These are phyloP conservation scores for Colletotrichum orbiculare DNA, from an alignment of 2,329 filamentous ascomycete genomes.

Conservation along the genomic window DNA sequence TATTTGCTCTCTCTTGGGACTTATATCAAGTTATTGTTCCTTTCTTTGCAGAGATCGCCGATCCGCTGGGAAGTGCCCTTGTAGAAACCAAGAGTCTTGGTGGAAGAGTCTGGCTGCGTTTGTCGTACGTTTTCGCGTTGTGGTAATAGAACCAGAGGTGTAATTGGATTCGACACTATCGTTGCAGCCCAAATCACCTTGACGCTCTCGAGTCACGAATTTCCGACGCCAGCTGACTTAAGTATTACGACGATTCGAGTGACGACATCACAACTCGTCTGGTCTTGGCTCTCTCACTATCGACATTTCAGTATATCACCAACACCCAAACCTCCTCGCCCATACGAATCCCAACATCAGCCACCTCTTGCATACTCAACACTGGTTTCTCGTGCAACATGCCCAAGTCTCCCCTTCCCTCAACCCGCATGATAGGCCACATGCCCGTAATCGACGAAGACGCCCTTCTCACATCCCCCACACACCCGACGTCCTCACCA, in stretches of 20 bases:
- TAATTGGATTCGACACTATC: not conserved
- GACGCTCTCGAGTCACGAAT: not conserved
- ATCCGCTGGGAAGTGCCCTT: not conserved
- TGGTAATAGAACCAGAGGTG: not conserved
- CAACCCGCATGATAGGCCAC: slow-evolving; percentile 41
- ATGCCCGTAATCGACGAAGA: slow-evolving; percentile 54
- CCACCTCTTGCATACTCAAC: not conserved
- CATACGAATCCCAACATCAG: not conserved
- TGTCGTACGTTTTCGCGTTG: not conserved
- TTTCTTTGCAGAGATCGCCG: slow-evolving; percentile 10
- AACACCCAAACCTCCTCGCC: not conserved
- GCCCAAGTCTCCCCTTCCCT: slow-evolving; percentile 36
- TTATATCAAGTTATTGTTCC: slow-evolving; percentile 20
- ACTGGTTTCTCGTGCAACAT: slow-evolving; percentile 15
- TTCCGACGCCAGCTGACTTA: not conserved
- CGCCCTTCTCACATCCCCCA: slow-evolving; percentile 35
- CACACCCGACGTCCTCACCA: not conserved
- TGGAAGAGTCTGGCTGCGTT: not conserved
- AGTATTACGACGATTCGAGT: not conserved
- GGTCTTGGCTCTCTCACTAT: not conserved
- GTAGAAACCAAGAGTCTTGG: not conserved
- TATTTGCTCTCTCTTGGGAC: not conserved
- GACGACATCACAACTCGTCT: not conserved
- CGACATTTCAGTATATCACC: not conserved
- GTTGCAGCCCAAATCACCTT: slow-evolving; percentile 4